Conservation (phyloP, 352 stramenopile species). For the Globisporangium cederbergense region DNA sequence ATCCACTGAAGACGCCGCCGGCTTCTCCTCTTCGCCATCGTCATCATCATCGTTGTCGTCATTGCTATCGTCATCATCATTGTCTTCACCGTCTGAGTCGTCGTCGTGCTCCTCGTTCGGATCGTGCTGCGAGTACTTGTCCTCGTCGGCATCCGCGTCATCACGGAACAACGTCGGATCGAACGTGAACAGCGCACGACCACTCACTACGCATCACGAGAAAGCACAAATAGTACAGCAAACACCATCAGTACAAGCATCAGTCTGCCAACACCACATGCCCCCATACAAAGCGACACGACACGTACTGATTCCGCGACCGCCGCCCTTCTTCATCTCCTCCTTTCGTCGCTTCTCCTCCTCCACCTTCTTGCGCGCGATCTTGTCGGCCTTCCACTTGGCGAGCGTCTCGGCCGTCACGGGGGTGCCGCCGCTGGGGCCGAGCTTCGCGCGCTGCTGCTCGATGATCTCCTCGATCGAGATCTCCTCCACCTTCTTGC, state of each 20-base stretch:
- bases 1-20: conserved; percentile 37
- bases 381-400: conserved; percentile 89
- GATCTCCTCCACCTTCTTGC: conserved; percentile 80
- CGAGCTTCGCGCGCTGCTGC: conserved; percentile 84
- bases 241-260: conserved; percentile 12
- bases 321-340: conserved; percentile 81
- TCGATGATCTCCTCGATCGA: conserved; percentile 91
- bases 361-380: conserved; percentile 65
- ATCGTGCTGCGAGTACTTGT: conserved; percentile 75
- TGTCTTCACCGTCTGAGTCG: conserved; percentile 55
- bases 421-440: conserved; percentile 77
- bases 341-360: conserved; percentile 85
- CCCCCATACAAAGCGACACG: background rate
- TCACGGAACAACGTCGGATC: conserved; percentile 90
- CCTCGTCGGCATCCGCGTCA: conserved; percentile 85
- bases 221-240: conserved; percentile 16
- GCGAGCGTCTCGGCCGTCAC: conserved; percentile 87
- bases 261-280: background rate
- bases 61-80: conserved; percentile 36
- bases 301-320: conserved; percentile 79
- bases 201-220: conserved; percentile 65
- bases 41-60: conserved; percentile 32
- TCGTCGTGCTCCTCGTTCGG: conserved; percentile 34
- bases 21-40: conserved; percentile 44
- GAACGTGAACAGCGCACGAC: conserved; percentile 88